Evolutionary conservation across 371 early-diverging fungal species (phyloP), one percentile per base, ranked within the genome.

Genomic region (Mycotypha africana): DNA sequence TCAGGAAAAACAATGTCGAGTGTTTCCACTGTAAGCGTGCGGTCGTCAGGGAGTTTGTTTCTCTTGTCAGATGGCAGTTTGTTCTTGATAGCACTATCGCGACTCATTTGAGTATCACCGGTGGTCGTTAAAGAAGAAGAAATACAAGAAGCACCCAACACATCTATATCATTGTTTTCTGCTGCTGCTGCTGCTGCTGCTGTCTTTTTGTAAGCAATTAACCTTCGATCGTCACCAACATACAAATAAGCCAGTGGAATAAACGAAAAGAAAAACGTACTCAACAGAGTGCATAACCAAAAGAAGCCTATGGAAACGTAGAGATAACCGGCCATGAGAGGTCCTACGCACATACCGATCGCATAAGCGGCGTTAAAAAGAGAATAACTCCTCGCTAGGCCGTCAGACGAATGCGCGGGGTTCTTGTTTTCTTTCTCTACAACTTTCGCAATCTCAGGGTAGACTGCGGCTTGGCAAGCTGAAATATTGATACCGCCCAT

Each of bases 351-450:
- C 54, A 65, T 63, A 56, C 70, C 70, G 39, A 61, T 49, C 4
- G 64, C 70, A 41, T 66, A 70, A 1, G 70, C 70, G 12, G 67
- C 70, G 42, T 70, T 70, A 40, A 66, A 66, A 11, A 70, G 35
- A 5, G 67, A 66, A 44, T 70, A 70, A 20, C 70, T 66, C 36
- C 54, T 46, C 1, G 70, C 70, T 20, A 70, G 28, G 0, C 70
- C 70, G 44, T 63, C 67, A 6, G 49, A 44, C 4, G 58, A 56
- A 20, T 49, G 45, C 15, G 46, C 25, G 10, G 45, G 22, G 2
- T 49, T 49, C 11, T 48, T 48, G 42, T 70, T 70, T 45, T 52
- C 59, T 17, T 42, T 43, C 11, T 58, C 59, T 1, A 70, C 67
- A 8, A 66, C 70, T 16, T 43, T 40, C 10, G 70, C 70, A 25